These are phyloP conservation scores for Malassezia equina DNA, from an alignment of 1,284 basidiomycete species.

Conservation along the genomic window DNA sequence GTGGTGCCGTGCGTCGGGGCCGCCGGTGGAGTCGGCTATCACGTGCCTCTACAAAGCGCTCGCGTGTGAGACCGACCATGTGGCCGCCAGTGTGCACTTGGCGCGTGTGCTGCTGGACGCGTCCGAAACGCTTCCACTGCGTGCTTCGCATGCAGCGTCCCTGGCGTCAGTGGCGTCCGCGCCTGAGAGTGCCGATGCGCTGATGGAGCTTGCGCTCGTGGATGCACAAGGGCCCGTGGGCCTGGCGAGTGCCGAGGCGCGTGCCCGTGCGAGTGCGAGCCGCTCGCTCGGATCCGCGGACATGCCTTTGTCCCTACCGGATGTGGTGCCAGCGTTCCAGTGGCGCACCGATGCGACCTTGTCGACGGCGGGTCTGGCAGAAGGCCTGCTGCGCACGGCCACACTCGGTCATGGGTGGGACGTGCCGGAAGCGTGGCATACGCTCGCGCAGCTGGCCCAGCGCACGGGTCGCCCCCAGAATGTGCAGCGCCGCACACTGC, in stretches of 20 bases:
- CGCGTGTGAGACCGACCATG: constrained; percentile 29
- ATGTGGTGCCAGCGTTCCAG: constrained; percentile 6
- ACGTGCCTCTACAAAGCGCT: constrained; percentile 45
- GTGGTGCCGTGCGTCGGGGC: constrained; percentile 22
- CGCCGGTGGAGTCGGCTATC: constrained; percentile 25
- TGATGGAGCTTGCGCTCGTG: not conserved
- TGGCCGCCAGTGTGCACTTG: constrained; percentile 39
- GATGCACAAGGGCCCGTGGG: not conserved
- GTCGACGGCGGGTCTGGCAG: constrained; percentile 34
- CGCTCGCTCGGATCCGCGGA: constrained; percentile 1
- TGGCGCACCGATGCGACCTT: constrained; percentile 24
- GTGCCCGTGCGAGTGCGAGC: not conserved
- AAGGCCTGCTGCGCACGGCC: constrained; percentile 32
- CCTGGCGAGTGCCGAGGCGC: not conserved
- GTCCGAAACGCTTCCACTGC: constrained; percentile 2
- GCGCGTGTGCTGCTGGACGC: constrained; percentile 33
- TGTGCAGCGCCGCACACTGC: constrained; percentile 20
- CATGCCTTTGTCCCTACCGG: not conserved
- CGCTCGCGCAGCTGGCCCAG: constrained; percentile 30
- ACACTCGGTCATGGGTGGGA: constrained; percentile 35
- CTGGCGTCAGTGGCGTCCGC: constrained; percentile 12
- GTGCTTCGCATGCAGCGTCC: constrained; percentile 12
- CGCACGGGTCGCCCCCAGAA: constrained; percentile 16
- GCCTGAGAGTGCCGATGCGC: constrained; percentile 1
- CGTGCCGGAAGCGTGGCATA: constrained; percentile 41